Percentiles rank a stretch among this genome's conserved stretches.
Conservation (phyloP, 2,329 filamentous ascomycete genomes). For the Penicillium sp. region DNA sequence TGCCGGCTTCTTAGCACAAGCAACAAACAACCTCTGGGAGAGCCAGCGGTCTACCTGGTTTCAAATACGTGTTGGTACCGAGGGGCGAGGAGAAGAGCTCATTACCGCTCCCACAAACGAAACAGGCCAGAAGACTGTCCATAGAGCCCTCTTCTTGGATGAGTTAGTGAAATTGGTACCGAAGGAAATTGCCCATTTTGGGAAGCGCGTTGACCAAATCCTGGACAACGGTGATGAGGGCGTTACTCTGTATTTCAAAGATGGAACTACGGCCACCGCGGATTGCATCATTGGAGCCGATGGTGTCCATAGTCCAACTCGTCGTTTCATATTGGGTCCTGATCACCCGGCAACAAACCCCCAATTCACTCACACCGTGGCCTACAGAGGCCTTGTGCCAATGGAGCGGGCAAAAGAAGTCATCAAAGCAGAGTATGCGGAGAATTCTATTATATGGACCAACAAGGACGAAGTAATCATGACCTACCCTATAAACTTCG, state of each 20-base stretch:
- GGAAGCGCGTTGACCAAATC: background rate
- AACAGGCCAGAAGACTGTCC: background rate
- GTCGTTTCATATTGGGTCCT: background rate
- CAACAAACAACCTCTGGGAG: background rate
- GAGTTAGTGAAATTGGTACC: background rate
- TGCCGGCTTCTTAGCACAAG: background rate
- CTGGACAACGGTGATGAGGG: background rate
- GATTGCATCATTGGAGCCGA: background rate
- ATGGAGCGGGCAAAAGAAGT: background rate
- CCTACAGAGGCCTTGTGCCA: background rate
- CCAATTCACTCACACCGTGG: background rate
- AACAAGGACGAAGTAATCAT: too few species aligned
- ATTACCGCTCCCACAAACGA: background rate
- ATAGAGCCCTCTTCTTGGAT: background rate
- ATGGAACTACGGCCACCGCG: background rate
- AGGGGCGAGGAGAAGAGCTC: background rate
- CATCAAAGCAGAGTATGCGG: too few species aligned
- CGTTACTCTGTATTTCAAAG: background rate
- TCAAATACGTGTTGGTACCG: background rate
- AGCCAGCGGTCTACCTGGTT: background rate
- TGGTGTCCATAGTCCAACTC: background rate
- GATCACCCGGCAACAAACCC: background rate
- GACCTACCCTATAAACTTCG: too few species aligned
- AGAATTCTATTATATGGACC: too few species aligned
- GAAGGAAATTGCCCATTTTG: background rate